A percentile compares a stretch with the other conserved stretches of the same genome.
Evolutionary conservation across 257 asterid genomes (phyloP).

Genomic region (Solanum appendiculatum): DNA sequence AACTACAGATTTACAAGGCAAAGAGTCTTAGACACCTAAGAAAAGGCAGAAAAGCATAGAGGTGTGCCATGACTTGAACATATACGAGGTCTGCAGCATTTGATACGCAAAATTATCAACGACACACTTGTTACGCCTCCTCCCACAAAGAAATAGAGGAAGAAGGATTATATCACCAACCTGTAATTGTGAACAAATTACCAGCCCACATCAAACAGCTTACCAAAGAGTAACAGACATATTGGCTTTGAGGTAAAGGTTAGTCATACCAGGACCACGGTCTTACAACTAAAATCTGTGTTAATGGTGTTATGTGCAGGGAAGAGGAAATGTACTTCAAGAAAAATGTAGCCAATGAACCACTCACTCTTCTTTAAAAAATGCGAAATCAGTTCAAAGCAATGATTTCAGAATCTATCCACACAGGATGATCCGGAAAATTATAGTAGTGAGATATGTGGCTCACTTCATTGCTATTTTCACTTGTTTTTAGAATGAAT

Average conservation of each 20-base stretch:
- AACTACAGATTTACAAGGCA: background rate
- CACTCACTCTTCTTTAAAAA: background rate
- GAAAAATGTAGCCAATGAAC: background rate
- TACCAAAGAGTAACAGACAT: background rate
- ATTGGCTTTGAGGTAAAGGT: background rate
- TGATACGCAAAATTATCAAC: background rate
- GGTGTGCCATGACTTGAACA: background rate
- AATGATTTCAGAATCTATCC: background rate
- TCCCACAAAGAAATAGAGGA: background rate
- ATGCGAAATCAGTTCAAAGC: background rate
- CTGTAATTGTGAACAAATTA: background rate
- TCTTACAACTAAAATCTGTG: background rate
- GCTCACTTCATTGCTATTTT: background rate
- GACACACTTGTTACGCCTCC: background rate
- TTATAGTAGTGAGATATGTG: background rate
- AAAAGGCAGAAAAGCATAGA: background rate
- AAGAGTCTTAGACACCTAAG: background rate
- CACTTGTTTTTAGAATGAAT: background rate
- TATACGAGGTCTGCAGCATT: accelerated
- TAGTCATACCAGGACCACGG: background rate
- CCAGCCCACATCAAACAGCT: background rate
- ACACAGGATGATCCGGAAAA: background rate
- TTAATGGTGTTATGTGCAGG: background rate
- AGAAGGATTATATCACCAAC: background rate
- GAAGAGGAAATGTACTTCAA: background rate